These are phyloP conservation scores for Penicillium sp. DNA, from an alignment of 2,329 filamentous ascomycete genomes.

Conservation along the genomic window DNA sequence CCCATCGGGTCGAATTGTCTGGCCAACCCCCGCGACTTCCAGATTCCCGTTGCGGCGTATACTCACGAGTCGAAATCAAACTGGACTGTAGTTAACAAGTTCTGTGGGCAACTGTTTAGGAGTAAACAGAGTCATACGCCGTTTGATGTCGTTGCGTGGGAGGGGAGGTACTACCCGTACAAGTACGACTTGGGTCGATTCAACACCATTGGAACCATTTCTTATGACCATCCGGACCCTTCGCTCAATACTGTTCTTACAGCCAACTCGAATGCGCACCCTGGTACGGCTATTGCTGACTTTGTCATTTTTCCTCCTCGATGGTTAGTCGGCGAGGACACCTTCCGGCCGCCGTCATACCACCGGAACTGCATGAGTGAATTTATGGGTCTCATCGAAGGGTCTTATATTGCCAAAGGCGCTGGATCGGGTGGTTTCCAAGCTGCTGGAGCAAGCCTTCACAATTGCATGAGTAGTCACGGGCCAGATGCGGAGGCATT, in stretches of 20 bases:
- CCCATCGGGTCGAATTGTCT: conserved; percentile 62
- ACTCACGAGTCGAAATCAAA: neutral
- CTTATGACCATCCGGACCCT: neutral
- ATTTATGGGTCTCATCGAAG: conserved; percentile 7
- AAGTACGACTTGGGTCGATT: conserved; percentile 1
- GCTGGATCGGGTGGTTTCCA: neutral
- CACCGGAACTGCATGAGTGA: conserved; percentile 68
- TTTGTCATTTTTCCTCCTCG: conserved; percentile 72
- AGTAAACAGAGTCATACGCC: neutral
- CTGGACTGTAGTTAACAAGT: neutral
- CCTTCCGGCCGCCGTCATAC: conserved; percentile 71
- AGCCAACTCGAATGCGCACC: conserved; percentile 47
- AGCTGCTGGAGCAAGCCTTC: neutral
- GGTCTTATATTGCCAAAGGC: neutral
- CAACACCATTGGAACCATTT: neutral
- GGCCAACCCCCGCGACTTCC: conserved; percentile 61
- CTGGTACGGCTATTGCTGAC: conserved; percentile 61
- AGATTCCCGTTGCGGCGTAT: conserved; percentile 52
- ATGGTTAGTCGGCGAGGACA: conserved; percentile 68
- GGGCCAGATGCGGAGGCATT: neutral
- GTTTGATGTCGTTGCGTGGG: conserved; percentile 1
- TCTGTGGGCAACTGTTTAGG: neutral
- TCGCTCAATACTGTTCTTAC: neutral
- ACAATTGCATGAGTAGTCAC: neutral
- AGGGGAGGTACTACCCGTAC: neutral